A percentile compares a stretch with the other conserved stretches of the same genome.
Conservation (phyloP, 805 yeast species). For the Lipomyces orientalis region DNA sequence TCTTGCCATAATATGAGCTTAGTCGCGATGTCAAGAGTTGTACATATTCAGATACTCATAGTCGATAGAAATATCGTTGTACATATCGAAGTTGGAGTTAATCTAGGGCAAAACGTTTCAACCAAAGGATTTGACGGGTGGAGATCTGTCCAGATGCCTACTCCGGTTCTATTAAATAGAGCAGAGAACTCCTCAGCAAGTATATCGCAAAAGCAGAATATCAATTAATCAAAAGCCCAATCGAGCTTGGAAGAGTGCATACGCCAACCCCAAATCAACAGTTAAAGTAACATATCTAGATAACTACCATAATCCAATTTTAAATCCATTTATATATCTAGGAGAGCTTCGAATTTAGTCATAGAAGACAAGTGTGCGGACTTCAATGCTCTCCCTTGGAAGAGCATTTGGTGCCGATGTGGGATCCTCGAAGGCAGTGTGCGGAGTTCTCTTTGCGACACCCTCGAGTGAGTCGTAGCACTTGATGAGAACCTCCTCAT, state of each 20-base stretch:
- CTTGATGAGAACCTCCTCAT: slow-evolving; percentile 36
- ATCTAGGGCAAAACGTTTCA: background rate
- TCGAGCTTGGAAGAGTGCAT: background rate
- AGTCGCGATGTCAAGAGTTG: too few species aligned
- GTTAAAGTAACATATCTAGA: background rate
- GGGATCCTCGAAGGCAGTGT: slow-evolving; percentile 40
- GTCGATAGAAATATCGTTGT: background rate
- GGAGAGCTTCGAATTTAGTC: slow-evolving; percentile 4
- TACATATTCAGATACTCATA: background rate
- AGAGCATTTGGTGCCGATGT: slow-evolving; percentile 34
- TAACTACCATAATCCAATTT: background rate
- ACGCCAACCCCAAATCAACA: background rate
- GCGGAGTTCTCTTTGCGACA: slow-evolving; percentile 40
- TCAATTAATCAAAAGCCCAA: background rate
- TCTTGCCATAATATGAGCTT: background rate
- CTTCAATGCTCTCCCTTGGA: slow-evolving; percentile 40
- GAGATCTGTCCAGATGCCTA: background rate
- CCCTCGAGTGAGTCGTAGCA: slow-evolving; percentile 38
- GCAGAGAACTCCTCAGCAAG: background rate
- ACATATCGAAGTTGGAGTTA: background rate
- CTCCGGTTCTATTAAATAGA: background rate
- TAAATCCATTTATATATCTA: background rate
- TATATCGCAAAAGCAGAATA: slow-evolving; percentile 1
- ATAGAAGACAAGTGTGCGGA: slow-evolving; percentile 39
- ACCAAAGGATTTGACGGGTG: background rate